Evolutionary conservation across 129 eudicot genomes (phyloP), one percentile per base, ranked within the genome.

Genomic region (Calendula officinalis): DNA sequence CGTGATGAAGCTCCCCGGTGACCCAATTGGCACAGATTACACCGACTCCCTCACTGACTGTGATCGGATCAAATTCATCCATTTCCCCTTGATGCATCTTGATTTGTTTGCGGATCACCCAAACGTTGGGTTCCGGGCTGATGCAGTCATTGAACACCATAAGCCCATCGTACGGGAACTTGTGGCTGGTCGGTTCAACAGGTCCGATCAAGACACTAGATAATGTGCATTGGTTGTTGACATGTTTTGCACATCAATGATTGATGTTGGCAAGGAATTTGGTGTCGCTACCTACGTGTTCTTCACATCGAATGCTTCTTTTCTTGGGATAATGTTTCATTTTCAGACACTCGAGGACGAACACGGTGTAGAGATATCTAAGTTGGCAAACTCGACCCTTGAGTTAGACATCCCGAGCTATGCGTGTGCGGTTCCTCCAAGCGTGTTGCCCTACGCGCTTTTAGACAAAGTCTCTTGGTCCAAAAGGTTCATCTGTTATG

Each of bases 181-280:
- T 32, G 43, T 86, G 4, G 60, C 15, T 16, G 35, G 9, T 4
- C 9, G 49, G 35, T 32, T 66, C 7, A 42, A 11, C 4, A 10
- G 56, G 71, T 58, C 71, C 0, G 14, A 61, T 5, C 63, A n/a
- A 27, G 39, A n/a, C 15, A 5, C 9, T 22, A 9, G 67, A 12
- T 17, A 78, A 7, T 64, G 60, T 16, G 81, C 60, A 14, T 6
- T 79, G 9, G 79, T 85, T 8, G 64, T 80, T 35, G 94, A 76
- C 81, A 82, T 82, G 86, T 75, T 85, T 7, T 76, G 83, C 64
- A 76, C 94, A 34, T 5, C 75, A 14, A 83, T 80, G 82, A 80
- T 86, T 5, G 82, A 79, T 27, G 80, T 86, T 51, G 89, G 76
- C 3, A 71, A 71, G 3, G 77, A 82, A 51, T 65, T 86, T 14